Base-by-base conservation (phyloP, 208 protist species). In the Tritrichomonas musculus region DNA sequence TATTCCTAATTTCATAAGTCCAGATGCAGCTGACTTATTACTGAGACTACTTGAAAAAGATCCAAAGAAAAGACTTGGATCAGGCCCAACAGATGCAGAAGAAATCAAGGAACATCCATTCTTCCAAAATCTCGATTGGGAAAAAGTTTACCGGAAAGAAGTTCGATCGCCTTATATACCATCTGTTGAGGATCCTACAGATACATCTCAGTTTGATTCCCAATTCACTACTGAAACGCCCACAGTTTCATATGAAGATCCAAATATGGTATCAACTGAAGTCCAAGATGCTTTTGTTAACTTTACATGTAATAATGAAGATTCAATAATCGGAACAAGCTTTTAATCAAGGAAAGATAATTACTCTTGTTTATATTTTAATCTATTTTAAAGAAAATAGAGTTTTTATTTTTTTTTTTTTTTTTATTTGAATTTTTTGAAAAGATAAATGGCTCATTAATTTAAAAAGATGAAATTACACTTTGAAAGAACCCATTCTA, bases 51-150 rank as follows among this genome's bases (percentile, higher is more conserved):
- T 93, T 80, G 3, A 92, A 25, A 77, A 94, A 65, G 93, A 94
- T 64, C 94, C 39, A 41, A 73, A 94, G 65, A 93, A 60, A 57
- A 36, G 93, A n/a, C 84, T 95, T 39, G 95, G 95, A 13, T 92
- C 88, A 22, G 88, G 88, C 14, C 88, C 88, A 64, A 92, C 5
- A 3, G 95, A 94, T 84, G 93, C 72, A 5, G 82, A 93, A 41
- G 94, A 96, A 93, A 94, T 97, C 72, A 96, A 94, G 33, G 33
- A 25, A 41, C 94, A 95, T 92, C 25, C 53, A 36, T 95, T 95
- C 65, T 95, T 95, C 92, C 17, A 11, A 44, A 33, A 25, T 11
- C 49, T 95, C n/a, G 72, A 95, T n/a, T 95, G 65, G 69, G 22
- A 82, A 5, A 53, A 80, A 13, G 53, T 95, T 4, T 13, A 53